Base-by-base conservation (phyloP, 2,329 filamentous ascomycete genomes). In the Hortaea werneckii region DNA sequence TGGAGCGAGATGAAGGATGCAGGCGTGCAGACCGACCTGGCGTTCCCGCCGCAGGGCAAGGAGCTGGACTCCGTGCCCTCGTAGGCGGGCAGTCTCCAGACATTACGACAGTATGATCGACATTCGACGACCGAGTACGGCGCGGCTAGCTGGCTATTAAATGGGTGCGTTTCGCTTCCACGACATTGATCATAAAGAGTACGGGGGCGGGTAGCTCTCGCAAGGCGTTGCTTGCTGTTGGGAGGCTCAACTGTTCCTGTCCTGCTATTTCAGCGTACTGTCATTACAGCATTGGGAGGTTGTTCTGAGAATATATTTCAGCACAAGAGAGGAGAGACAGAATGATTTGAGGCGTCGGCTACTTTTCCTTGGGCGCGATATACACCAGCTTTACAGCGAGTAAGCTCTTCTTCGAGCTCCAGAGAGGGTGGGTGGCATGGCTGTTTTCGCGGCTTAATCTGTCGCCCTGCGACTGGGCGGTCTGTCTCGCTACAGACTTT, bases 21-120 rank as follows among this genome's bases (percentile, higher is more conserved):
- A 13, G 56, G 58, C 44, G 58, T 60, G 44, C 60, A 62, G 55
- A 59, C 58, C 35, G 56, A 61, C 29, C 42, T 35, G 32, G 32
- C 32, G 8, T 35, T 47, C 44, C 29, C 48, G 40, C 44, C 30
- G 27, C 41, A 41, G 37, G 27, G 39, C 29, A 50, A 54, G 44
- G 56, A 57, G 54, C 54, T 47, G 57, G 54, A 42, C 50, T 54
- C 56, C 40, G 54, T n/a, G 32, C 9, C 13, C 37, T 13, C 37
- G 37, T 40, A 40, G 10, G 37, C n/a, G 12, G 9, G n/a, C 37
- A 13, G 37, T 13, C 8, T 13, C 10, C 37, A 10, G 37, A 40
- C 13, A 40, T 10, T 10, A 27, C 12, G 37, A 40, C 9, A 40
- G n/a, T 13, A 27, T 13, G 13, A 40, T 44, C 39, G 28, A 30